Evolutionary conservation across 306 rosid genomes (phyloP).

Genomic region (Acacia melanoxylon): DNA sequence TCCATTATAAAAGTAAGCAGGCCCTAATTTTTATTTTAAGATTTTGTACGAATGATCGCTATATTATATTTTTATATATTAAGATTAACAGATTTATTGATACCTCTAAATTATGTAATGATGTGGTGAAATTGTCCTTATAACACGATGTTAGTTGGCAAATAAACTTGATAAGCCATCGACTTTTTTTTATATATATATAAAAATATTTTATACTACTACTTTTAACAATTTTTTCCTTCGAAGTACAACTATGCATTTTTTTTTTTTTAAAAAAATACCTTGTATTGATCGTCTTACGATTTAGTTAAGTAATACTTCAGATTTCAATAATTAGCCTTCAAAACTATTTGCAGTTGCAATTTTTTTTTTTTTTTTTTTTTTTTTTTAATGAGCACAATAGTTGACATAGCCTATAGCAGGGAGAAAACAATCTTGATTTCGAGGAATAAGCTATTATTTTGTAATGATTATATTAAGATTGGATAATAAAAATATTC

Average conservation of each 20-base stretch:
- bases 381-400: no score
- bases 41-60: not conserved
- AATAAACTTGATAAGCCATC: not conserved
- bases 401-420: no score
- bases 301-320: not conserved
- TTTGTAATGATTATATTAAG: not conserved
- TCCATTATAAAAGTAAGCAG: not conserved
- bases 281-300: not conserved
- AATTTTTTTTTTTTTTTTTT: no score
- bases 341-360: not conserved
- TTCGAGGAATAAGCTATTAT: not conserved
- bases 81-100: not conserved
- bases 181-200: not conserved
- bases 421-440: not conserved
- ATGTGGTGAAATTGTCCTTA: not conserved
- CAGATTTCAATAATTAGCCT: not conserved
- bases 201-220: not conserved
- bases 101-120: not conserved
- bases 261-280: not conserved
- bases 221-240: not conserved
- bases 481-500: not conserved
- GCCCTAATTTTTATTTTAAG: not conserved
- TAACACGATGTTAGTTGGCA: not conserved
- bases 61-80: not conserved
- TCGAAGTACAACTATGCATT: not conserved